A percentile compares a stretch with the other conserved stretches of the same genome.
These are phyloP conservation scores for Neopestalotiopsis sp. DNA, from an alignment of 2,329 filamentous ascomycete genomes.

Conservation along the genomic window DNA sequence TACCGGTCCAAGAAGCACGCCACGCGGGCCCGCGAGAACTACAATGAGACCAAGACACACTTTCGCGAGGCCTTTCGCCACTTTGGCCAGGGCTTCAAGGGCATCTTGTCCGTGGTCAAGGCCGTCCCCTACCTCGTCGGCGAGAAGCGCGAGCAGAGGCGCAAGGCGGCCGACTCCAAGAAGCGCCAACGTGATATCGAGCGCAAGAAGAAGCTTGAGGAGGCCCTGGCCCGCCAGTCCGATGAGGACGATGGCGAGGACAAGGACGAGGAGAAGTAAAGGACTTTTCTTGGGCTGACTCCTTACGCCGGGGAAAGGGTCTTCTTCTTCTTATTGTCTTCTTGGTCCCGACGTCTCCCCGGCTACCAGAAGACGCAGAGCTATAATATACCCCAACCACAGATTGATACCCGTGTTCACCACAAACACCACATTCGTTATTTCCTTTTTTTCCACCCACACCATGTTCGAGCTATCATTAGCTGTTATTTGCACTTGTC, in stretches of 20 bases:
- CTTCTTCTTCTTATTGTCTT: not conserved
- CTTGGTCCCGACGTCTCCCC: not conserved
- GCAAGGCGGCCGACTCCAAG: slow-evolving; percentile 35
- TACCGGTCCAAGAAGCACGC: slow-evolving; percentile 48
- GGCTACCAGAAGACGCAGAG: not conserved
- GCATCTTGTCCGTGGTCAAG: slow-evolving; percentile 37
- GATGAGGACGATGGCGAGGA: not conserved
- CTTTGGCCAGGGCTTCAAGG: slow-evolving; percentile 38
- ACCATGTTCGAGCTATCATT: not conserved
- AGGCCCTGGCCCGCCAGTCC: slow-evolving; percentile 26
- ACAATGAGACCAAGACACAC: slow-evolving; percentile 44
- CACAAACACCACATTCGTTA: slow-evolving; percentile 8
- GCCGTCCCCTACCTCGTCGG: slow-evolving; percentile 40
- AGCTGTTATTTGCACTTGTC: not conserved
- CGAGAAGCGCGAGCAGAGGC: slow-evolving; percentile 41
- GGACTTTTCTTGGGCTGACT: not conserved
- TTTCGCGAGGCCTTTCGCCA: slow-evolving; percentile 42
- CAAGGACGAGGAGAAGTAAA: slow-evolving; percentile 3
- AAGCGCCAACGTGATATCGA: slow-evolving; percentile 36
- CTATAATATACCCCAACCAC: slow-evolving; percentile 1
- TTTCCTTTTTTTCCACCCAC: slow-evolving; percentile 1
- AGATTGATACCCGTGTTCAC: slow-evolving; percentile 14
- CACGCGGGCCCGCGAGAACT: slow-evolving; percentile 42
- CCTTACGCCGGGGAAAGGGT: not conserved
- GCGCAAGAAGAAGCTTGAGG: slow-evolving; percentile 42